Base-by-base conservation (phyloP, 306 rosid species). In the Vachellia pachyceras region DNA sequence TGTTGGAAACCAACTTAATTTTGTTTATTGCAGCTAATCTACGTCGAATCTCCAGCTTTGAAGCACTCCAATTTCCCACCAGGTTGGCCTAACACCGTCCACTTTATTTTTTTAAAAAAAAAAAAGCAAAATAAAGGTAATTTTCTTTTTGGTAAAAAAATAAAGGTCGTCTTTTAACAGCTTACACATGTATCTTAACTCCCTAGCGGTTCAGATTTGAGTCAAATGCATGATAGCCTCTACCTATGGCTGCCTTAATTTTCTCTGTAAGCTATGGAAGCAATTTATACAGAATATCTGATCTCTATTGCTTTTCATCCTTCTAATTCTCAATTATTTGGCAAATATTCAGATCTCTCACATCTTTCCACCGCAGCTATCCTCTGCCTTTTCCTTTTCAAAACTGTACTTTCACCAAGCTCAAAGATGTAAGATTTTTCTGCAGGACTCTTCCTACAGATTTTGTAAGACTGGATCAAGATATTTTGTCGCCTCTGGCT, bases 391-490 rank as follows among this genome's bases (percentile, higher is more conserved):
- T 79, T 18, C 75, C 75, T 35, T 39, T 36, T 33, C 54, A 64
- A 55, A 79, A 69, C 74, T 52, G 84, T 36, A 49, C 55, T 70
- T 74, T 72, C 60, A 46, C 37, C 68, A 57, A 75, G 49, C 50
- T 80, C 10, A 78, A 39, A 37, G 11, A 22, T 52, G 14, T 35
- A 52, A 78, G 14, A 33, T 77, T 69, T 72, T 60, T 79, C 63
- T 37, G 39, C 91, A 95, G 99, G 91, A 88, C 83, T 74, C 82
- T 78, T 83, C 91, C 96, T 40, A 70, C 87, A 47, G 90, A 89
- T 90, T 95, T 86, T 73, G 97, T 93, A 45, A 91, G 99, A 85
- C 77, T 95, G 84, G 99, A 95, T 89, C 99, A 95, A 91, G 97
- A 95, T 87, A 95, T 95, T 77, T 83, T 95, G 65, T 93, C 99